Conservation (phyloP, 2,329 filamentous ascomycete species). For the Fusarium cicatricum region DNA sequence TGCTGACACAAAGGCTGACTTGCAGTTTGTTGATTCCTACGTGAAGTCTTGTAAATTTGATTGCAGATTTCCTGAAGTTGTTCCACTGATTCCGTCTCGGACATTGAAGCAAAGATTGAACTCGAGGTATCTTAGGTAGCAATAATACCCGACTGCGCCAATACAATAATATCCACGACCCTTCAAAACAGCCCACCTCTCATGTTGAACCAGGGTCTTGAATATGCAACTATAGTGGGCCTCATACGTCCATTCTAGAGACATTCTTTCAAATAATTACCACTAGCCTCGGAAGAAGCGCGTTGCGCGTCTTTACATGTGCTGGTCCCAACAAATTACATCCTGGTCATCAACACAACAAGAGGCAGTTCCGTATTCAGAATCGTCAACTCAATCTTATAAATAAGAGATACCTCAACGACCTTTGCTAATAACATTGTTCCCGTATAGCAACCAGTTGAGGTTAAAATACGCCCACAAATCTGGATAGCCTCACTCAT, state of each 20-base stretch:
- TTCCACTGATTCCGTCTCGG: no score
- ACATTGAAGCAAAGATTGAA: no score
- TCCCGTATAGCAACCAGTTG: background rate
- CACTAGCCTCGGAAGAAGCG: conserved; percentile 39
- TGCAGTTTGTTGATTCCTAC: conserved; percentile 1
- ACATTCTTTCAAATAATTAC: conserved; percentile 2
- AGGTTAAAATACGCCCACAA: background rate
- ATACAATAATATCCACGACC: background rate
- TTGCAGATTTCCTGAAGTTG: background rate
- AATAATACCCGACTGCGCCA: no score
- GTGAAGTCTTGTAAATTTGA: background rate
- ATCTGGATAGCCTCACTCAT: conserved; percentile 32
- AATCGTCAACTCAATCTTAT: conserved; percentile 21
- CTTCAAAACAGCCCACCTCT: conserved; percentile 1
- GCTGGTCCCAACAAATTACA: conserved; percentile 44
- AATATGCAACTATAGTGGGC: conserved; percentile 22
- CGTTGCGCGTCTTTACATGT: conserved; percentile 39
- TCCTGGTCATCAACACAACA: conserved; percentile 32
- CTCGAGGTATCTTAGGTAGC: no score
- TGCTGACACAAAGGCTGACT: conserved; percentile 33
- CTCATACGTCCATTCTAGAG: conserved; percentile 27
- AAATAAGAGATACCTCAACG: conserved; percentile 3
- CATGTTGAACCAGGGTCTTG: conserved; percentile 17
- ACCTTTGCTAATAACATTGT: background rate
- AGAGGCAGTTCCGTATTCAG: conserved; percentile 22